Evolutionary conservation across 495 filamentous ascomycete species (phyloP).

Genomic region (Hypoxylon lienhwacheense): DNA sequence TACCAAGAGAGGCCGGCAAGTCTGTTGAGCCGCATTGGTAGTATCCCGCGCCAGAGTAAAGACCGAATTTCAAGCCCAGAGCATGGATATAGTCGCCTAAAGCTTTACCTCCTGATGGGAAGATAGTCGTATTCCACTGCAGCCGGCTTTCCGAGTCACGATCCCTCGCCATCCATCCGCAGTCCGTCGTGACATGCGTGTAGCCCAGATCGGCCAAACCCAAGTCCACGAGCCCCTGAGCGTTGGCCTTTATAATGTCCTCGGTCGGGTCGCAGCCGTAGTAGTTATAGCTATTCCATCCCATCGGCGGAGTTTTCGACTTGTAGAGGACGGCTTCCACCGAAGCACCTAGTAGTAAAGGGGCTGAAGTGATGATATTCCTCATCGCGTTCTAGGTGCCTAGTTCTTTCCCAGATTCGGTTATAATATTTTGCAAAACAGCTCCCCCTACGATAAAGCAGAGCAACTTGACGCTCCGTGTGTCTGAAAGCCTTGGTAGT

Average conservation of each 20-base stretch:
- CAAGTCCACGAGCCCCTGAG: conserved; percentile 57
- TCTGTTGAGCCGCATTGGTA: conserved; percentile 39
- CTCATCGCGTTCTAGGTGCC: conserved; percentile 18
- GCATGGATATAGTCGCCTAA: conserved; percentile 54
- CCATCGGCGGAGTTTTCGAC: conserved; percentile 30
- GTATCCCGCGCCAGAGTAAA: conserved; percentile 57
- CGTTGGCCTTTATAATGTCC: conserved; percentile 52
- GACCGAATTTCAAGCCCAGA: conserved; percentile 55
- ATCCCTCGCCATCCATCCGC: conserved; percentile 55
- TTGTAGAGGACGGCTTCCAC: conserved; percentile 27
- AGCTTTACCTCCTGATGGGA: conserved; percentile 54
- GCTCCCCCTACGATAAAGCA: neutral
- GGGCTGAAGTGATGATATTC: conserved; percentile 4
- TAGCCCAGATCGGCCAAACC: conserved; percentile 56
- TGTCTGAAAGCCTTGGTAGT: neutral
- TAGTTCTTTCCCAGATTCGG: neutral
- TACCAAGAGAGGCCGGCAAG: conserved; percentile 36
- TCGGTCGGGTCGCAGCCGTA: conserved; percentile 56
- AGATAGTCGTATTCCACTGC: conserved; percentile 57
- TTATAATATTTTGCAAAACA: neutral
- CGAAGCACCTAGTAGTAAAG: conserved; percentile 14
- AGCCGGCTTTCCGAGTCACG: conserved; percentile 50
- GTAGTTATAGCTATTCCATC: conserved; percentile 61
- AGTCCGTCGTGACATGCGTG: conserved; percentile 59
- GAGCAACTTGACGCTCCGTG: neutral